These are phyloP conservation scores for Colletotrichum cuscutae DNA, from an alignment of 2,329 filamentous ascomycete genomes.

Conservation along the genomic window DNA sequence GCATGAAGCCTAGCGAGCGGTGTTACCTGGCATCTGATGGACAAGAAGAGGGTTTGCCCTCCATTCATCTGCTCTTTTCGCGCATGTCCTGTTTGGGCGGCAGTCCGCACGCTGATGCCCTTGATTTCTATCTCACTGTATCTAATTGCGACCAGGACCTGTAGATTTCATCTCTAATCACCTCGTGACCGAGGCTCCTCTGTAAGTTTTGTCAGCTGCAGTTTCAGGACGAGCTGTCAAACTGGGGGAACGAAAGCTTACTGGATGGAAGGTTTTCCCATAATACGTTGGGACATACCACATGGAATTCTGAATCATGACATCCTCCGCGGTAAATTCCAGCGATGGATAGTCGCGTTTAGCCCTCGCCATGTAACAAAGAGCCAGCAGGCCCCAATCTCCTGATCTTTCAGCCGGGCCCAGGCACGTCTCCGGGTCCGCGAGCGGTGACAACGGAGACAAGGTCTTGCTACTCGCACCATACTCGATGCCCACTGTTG, in stretches of 20 bases:
- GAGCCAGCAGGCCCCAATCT: slow-evolving; percentile 54
- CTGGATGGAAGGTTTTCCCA: slow-evolving; percentile 57
- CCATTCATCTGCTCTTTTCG: not conserved
- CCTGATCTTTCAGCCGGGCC: slow-evolving; percentile 45
- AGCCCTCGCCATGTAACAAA: slow-evolving; percentile 57
- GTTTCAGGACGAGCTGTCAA: not conserved
- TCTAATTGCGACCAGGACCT: slow-evolving; percentile 6
- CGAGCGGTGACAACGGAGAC: slow-evolving; percentile 44
- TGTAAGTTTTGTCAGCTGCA: slow-evolving; percentile 23
- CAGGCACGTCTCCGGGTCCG: slow-evolving; percentile 50
- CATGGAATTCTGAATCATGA: slow-evolving; percentile 48
- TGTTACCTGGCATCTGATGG: not conserved
- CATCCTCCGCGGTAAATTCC: slow-evolving; percentile 40
- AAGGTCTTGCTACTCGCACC: slow-evolving; percentile 37
- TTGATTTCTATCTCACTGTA: not conserved
- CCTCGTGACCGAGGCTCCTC: slow-evolving; percentile 35
- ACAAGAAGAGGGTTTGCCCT: not conserved
- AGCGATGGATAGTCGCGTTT: slow-evolving; percentile 48
- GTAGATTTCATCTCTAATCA: slow-evolving; percentile 36
- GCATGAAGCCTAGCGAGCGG: not conserved
- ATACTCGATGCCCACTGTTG: slow-evolving; percentile 16
- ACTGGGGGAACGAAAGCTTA: slow-evolving; percentile 36
- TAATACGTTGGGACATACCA: slow-evolving; percentile 60
- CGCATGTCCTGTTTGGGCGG: not conserved
- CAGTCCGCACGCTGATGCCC: not conserved